These are phyloP conservation scores for Hura crepitans DNA, from an alignment of 441 rosid genomes.

Conservation along the genomic window DNA sequence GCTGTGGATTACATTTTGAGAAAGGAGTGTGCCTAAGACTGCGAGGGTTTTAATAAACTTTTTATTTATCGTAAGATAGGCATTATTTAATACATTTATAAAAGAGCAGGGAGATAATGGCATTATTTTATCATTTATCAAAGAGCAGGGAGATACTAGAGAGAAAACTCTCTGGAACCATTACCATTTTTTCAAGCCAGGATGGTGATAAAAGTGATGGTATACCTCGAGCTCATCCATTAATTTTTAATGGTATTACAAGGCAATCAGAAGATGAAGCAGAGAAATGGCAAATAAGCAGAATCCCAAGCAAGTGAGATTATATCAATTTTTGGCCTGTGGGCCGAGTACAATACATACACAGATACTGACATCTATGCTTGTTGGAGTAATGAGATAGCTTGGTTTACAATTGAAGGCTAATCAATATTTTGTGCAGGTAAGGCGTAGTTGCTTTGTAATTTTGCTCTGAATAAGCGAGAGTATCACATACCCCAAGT, in stretches of 20 bases:
- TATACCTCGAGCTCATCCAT: neutral
- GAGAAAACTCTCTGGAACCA: neutral
- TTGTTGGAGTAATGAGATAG: no score
- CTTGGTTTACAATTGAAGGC: no score
- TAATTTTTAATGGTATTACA: neutral
- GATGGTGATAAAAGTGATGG: neutral
- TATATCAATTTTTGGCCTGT: no score
- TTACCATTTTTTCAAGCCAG: neutral
- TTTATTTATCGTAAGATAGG: neutral
- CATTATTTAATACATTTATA: neutral
- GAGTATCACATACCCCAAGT: no score
- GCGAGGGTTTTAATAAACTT: neutral
- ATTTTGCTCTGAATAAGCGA: no score
- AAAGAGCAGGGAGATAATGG: neutral
- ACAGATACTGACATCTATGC: no score
- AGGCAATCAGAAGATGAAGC: neutral
- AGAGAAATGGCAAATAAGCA: neutral
- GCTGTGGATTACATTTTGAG: conserved; percentile 65
- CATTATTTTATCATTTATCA: neutral
- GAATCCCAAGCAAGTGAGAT: neutral
- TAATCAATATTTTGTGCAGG: no score
- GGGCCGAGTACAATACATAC: no score
- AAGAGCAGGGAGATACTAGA: neutral
- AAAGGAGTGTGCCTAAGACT: conserved; percentile 34
- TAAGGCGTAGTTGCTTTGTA: no score